Conservation (phyloP, 768 basidiomycete genomes). For the Amylocystis lapponica region DNA sequence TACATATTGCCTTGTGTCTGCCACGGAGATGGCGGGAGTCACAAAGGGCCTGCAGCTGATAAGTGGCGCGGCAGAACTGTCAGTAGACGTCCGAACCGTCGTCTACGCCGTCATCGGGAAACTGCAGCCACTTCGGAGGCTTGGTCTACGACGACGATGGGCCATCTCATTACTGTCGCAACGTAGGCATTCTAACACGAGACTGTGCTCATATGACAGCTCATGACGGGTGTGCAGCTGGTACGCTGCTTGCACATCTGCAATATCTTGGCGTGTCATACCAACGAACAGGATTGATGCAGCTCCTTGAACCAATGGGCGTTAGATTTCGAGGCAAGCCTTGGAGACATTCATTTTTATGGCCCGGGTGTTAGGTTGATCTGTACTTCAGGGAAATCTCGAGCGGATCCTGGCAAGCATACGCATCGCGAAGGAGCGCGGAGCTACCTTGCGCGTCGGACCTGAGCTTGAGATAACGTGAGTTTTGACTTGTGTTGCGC, state of each 20-base stretch:
- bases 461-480: constrained; percentile 96
- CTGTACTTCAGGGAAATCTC: constrained; percentile 77
- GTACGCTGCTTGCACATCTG: constrained; percentile 13
- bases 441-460: constrained; percentile 89
- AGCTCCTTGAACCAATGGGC: constrained; percentile 98
- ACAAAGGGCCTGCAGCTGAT: no score
- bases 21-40: no score
- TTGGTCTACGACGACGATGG: constrained; percentile 43
- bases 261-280: background rate
- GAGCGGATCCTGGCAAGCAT: constrained; percentile 90
- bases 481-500: constrained; percentile 20
- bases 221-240: constrained; percentile 10
- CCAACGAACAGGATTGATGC: background rate
- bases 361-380: no score
- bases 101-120: no score
- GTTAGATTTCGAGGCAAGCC: constrained; percentile 79
- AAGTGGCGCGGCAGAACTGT: no score
- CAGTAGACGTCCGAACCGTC: no score
- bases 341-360: background rate
- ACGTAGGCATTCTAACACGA: constrained; percentile 51
- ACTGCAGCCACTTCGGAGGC: background rate
- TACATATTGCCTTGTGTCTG: no score
- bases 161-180: constrained; percentile 82
- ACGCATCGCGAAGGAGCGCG: constrained; percentile 76
- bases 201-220: background rate